Evolutionary conservation across 768 basidiomycete species (phyloP).

Genomic region (Podaxis sp.): DNA sequence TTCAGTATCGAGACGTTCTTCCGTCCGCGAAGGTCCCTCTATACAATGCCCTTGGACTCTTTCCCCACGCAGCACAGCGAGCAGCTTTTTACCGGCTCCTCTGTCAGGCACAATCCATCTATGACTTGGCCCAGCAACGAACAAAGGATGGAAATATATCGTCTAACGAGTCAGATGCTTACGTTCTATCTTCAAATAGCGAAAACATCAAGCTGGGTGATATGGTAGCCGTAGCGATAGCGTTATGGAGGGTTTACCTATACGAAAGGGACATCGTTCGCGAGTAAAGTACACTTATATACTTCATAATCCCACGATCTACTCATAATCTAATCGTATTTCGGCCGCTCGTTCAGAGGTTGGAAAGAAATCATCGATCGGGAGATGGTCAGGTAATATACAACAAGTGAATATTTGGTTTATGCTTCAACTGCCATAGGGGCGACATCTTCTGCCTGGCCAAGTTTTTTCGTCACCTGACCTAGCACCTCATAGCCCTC

Average conservation of each 20-base stretch:
- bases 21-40: conserved; percentile 48
- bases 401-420: conserved; percentile 18
- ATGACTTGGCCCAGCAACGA: background rate
- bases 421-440: conserved; percentile 51
- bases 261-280: conserved; percentile 49
- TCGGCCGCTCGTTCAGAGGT: background rate
- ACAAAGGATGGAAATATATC: background rate
- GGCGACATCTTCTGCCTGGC: conserved; percentile 35
- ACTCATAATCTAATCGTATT: background rate
- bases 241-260: conserved; percentile 79
- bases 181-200: conserved; percentile 56
- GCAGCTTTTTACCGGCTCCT: conserved; percentile 54
- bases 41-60: conserved; percentile 66
- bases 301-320: background rate
- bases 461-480: conserved; percentile 30
- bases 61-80: conserved; percentile 62
- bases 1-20: conserved; percentile 20
- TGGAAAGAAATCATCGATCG: background rate
- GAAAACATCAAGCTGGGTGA: conserved; percentile 55
- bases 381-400: conserved; percentile 6
- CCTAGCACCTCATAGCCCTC: conserved; percentile 76
- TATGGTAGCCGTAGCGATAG: conserved; percentile 61
- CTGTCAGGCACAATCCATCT: conserved; percentile 19
- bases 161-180: conserved; percentile 52
- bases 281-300: background rate